Conservation (phyloP, 768 basidiomycete genomes). For the Tricholoma furcatifolium region DNA sequence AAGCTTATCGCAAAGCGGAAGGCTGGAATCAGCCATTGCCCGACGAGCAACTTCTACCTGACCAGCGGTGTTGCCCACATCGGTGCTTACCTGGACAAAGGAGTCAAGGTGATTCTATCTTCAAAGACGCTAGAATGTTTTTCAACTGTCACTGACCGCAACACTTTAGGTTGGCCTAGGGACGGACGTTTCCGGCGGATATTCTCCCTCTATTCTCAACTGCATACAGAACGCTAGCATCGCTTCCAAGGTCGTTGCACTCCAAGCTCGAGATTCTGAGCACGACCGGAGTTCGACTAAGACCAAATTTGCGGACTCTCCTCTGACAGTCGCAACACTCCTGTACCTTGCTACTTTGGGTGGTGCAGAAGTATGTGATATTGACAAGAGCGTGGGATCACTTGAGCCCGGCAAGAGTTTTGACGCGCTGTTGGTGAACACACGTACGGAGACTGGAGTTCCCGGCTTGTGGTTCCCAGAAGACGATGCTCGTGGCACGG, state of each 20-base stretch:
- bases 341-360: conserved; percentile 91
- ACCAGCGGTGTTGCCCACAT: conserved; percentile 85
- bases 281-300: background rate
- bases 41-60: conserved; percentile 91
- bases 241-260: conserved; percentile 73
- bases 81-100: conserved; percentile 75
- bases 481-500: conserved; percentile 29
- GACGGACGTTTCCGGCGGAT: conserved; percentile 91
- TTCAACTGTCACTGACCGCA: background rate
- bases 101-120: conserved; percentile 67
- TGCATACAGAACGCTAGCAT: conserved; percentile 75
- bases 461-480: conserved; percentile 55
- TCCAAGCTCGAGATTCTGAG: conserved; percentile 28
- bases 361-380: conserved; percentile 79
- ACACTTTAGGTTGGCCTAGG: conserved; percentile 79
- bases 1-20: conserved; percentile 59
- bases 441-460: conserved; percentile 51
- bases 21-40: conserved; percentile 90
- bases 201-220: conserved; percentile 74
- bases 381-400: conserved; percentile 69
- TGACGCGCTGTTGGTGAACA: conserved; percentile 79
- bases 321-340: conserved; percentile 71
- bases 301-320: conserved; percentile 48
- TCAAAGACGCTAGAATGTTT: background rate
- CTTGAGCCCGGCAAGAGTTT: conserved; percentile 84